A percentile compares a stretch with the other conserved stretches of the same genome.
Evolutionary conservation across 2,329 filamentous ascomycete species (phyloP).

Genomic region (Diaporthe citri): DNA sequence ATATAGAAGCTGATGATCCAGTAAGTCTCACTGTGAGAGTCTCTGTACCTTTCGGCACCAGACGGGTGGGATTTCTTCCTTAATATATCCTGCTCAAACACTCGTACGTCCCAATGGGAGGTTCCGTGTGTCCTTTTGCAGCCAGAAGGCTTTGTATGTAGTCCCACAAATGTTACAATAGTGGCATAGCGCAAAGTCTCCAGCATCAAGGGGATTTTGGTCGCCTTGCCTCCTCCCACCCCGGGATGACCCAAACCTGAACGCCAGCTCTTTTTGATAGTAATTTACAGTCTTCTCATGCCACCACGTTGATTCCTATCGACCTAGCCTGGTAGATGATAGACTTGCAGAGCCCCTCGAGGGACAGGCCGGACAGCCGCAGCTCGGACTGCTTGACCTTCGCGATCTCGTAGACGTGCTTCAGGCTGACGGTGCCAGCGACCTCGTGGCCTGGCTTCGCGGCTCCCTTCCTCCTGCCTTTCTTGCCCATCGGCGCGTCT

Average conservation of each 20-base stretch:
- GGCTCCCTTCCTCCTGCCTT: slow-evolving; percentile 84
- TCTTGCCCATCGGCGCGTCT: slow-evolving; percentile 76
- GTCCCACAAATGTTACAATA: slow-evolving; percentile 23
- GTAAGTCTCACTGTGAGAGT: neutral
- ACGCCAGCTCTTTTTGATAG: slow-evolving; percentile 35
- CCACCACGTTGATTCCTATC: slow-evolving; percentile 79
- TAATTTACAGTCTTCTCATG: slow-evolving; percentile 54
- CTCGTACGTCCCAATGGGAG: no score
- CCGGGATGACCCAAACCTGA: slow-evolving; percentile 37
- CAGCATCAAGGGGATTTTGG: neutral
- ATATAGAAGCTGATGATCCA: neutral
- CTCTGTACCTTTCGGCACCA: neutral
- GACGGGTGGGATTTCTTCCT: neutral
- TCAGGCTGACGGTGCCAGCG: slow-evolving; percentile 89
- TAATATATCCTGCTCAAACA: neutral
- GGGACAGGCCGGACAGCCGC: slow-evolving; percentile 76
- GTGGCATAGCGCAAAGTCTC: slow-evolving; percentile 1
- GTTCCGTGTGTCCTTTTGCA: neutral
- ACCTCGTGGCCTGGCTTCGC: slow-evolving; percentile 79
- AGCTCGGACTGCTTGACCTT: slow-evolving; percentile 91
- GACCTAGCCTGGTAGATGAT: slow-evolving; percentile 82
- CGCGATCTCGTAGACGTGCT: slow-evolving; percentile 98
- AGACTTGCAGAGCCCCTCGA: slow-evolving; percentile 79
- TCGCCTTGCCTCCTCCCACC: slow-evolving; percentile 4
- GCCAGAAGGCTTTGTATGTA: neutral